Evolutionary conservation across 2,329 filamentous ascomycete species (phyloP).

Genomic region (Basipetospora chlamydospora): DNA sequence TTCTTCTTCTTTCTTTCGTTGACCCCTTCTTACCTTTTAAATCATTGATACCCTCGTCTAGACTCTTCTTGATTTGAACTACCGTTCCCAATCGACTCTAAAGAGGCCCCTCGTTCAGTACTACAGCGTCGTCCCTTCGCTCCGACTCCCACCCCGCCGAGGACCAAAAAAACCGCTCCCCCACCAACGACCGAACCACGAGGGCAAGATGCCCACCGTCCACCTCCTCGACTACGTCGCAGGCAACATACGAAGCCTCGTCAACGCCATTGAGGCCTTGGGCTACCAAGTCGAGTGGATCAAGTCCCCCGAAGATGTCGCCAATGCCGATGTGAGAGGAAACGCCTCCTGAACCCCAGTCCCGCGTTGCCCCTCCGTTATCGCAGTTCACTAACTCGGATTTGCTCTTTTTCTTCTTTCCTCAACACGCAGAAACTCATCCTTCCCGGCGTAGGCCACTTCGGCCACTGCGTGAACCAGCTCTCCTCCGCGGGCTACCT

Average conservation of each 20-base stretch:
- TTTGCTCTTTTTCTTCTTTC: too few species aligned
- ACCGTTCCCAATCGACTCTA: too few species aligned
- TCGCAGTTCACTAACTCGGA: too few species aligned
- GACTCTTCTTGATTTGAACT: too few species aligned
- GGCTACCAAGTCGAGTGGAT: slow-evolving; percentile 93
- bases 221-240: slow-evolving; percentile 81
- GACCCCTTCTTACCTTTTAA: too few species aligned
- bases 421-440: slow-evolving; percentile 60
- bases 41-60: too few species aligned
- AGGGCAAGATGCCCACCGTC: slow-evolving; percentile 54
- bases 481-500: slow-evolving; percentile 71
- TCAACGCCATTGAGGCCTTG: slow-evolving; percentile 93
- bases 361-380: too few species aligned
- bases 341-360: background rate
- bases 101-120: too few species aligned
- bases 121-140: too few species aligned
- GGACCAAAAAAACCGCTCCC: too few species aligned
- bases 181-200: too few species aligned
- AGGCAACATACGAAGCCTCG: slow-evolving; percentile 87
- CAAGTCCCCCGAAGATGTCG: slow-evolving; percentile 67
- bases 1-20: background rate
- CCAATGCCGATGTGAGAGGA: slow-evolving; percentile 60
- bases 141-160: too few species aligned
- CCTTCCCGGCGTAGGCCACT: slow-evolving; percentile 91
- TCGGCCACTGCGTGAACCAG: slow-evolving; percentile 85